Conservation (phyloP, 164 flowering plant species). For the Sextonia rubra region DNA sequence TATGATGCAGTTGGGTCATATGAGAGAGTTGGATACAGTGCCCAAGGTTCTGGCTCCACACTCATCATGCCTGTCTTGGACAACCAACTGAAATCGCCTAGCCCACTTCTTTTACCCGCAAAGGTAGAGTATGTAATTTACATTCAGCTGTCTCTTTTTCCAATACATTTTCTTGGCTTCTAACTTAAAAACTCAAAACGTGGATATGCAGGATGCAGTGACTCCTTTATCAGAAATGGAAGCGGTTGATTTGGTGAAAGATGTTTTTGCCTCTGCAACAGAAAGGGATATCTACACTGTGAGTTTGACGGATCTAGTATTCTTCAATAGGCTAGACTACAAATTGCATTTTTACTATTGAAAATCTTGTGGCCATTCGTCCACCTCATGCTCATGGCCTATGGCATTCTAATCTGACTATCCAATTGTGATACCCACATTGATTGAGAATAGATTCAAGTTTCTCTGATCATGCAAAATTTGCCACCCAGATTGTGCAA, state of each 20-base stretch:
- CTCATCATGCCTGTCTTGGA: slow-evolving; percentile 93
- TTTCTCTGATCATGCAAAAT: neutral
- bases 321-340: neutral
- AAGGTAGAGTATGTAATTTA: slow-evolving; percentile 32
- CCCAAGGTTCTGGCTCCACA: slow-evolving; percentile 94
- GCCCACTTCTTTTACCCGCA: slow-evolving; percentile 87
- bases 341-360: neutral
- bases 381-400: neutral
- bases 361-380: neutral
- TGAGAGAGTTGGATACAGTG: slow-evolving; percentile 90
- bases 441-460: neutral
- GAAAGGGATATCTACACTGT: slow-evolving; percentile 98
- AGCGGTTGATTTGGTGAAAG: slow-evolving; percentile 93
- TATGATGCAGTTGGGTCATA: slow-evolving; percentile 99
- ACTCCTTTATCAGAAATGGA: slow-evolving; percentile 79
- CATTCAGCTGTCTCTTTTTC: slow-evolving; percentile 1
- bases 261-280: slow-evolving; percentile 88
- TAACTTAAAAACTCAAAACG: neutral
- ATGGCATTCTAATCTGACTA: neutral
- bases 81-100: slow-evolving; percentile 93
- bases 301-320: slow-evolving; percentile 20
- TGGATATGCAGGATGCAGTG: slow-evolving; percentile 71
- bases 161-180: neutral
- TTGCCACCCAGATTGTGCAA: neutral
- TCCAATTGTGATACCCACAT: neutral